These are phyloP conservation scores for Dendrobium huoshanense DNA, from an alignment of 106 monocot genomes.

Conservation along the genomic window DNA sequence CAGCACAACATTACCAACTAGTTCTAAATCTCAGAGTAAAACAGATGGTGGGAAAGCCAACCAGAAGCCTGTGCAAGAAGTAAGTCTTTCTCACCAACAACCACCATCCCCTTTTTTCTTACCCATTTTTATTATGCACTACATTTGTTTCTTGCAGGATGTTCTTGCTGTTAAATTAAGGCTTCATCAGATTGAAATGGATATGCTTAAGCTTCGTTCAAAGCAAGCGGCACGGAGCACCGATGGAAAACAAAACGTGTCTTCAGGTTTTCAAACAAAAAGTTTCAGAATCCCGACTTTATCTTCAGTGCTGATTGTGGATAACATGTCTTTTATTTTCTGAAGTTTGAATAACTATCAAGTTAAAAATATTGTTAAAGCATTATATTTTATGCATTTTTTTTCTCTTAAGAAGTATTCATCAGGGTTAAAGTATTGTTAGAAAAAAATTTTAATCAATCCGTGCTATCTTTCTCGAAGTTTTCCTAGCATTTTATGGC, in stretches of 20 bases:
- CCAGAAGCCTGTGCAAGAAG: constrained; percentile 25
- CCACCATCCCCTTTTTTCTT: background rate
- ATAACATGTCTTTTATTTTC: background rate
- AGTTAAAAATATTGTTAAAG: background rate
- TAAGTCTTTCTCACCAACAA: constrained; percentile 19
- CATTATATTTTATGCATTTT: background rate
- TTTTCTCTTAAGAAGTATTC: background rate
- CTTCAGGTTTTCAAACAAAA: constrained; percentile 15
- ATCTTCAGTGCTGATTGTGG: background rate
- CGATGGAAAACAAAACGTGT: constrained; percentile 19
- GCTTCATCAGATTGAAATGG: constrained; percentile 55
- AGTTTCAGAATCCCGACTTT: background rate
- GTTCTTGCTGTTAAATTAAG: constrained; percentile 45
- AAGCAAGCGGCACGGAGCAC: constrained; percentile 29
- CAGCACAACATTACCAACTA: constrained; percentile 10
- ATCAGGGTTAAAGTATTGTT: background rate
- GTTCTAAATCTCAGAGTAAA: constrained; percentile 16
- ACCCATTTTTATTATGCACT: background rate
- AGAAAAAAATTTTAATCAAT: background rate
- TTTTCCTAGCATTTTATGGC: background rate
- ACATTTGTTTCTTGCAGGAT: constrained; percentile 42
- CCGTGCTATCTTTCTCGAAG: background rate
- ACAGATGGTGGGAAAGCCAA: constrained; percentile 14
- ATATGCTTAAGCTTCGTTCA: constrained; percentile 61
- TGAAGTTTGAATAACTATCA: background rate